Evolutionary conservation across 2,329 filamentous ascomycete genomes (phyloP).

Genomic region (Acephala macrosclerotiorum): DNA sequence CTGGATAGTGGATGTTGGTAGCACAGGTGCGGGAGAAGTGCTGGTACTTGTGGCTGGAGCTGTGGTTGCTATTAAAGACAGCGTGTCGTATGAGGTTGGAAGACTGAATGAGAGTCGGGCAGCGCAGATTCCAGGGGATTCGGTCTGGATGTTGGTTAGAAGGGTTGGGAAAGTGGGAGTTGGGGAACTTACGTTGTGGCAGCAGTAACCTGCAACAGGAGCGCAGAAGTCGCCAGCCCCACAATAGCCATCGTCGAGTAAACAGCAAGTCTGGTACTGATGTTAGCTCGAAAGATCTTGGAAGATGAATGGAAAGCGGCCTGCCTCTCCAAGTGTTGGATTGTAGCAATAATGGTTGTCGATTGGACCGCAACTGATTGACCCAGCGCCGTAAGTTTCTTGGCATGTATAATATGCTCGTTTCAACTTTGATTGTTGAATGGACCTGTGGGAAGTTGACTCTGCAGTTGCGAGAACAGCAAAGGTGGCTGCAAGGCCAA

Average conservation of each 20-base stretch:
- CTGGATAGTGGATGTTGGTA: conserved; percentile 8
- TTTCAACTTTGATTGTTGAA: conserved; percentile 13
- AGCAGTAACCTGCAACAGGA: conserved; percentile 32
- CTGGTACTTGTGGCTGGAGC: neutral
- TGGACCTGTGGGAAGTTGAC: conserved; percentile 8
- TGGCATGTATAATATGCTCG: conserved; percentile 27
- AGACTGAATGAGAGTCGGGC: neutral
- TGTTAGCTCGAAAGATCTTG: neutral
- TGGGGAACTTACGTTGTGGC: conserved; percentile 28
- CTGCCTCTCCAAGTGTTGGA: conserved; percentile 33
- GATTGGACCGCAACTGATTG: conserved; percentile 22
- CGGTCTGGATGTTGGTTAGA: neutral
- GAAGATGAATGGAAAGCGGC: neutral
- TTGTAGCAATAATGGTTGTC: conserved; percentile 33
- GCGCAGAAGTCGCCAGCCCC: conserved; percentile 31
- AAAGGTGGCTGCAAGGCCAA: conserved; percentile 9
- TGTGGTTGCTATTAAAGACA: neutral
- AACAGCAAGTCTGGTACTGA: conserved; percentile 27
- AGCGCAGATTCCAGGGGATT: neutral
- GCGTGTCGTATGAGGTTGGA: neutral
- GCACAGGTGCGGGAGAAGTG: neutral
- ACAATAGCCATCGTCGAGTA: conserved; percentile 32
- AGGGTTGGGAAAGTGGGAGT: neutral
- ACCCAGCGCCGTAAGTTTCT: conserved; percentile 31
- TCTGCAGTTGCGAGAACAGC: conserved; percentile 13